Evolutionary conservation across 257 asterid species (phyloP), one percentile per base, ranked within the genome.

Genomic region (Lavandula angustifolia): DNA sequence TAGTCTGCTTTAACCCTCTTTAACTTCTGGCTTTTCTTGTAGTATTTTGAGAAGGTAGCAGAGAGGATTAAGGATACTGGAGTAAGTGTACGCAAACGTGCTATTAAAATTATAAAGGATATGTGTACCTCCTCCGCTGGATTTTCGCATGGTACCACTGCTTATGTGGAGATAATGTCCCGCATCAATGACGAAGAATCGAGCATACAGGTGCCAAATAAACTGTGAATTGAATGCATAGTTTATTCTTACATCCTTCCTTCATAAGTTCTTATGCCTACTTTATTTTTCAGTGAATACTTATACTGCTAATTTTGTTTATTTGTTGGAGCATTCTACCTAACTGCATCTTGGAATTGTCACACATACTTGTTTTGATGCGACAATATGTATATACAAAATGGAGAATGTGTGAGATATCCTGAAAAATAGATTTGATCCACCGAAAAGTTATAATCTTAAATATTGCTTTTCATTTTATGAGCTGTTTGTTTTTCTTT

Each of bases 61-160:
- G 99, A 94, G 81, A 85, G 96, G 78, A 86, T 82, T 66, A 94
- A 87, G 86, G 99, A 94, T 76, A 90, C 96, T 54, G 99, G 99
- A 76, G 95, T 94, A 47, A 94, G 99, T 74, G 99, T 94, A 55
- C 88, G 99, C 73, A 94, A 90, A 79, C 96, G 99, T 56, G 95
- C 99, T 59, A 94, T 94, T 73, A 94, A 75, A 78, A 94, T 94
- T 73, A 90, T 90, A 68, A 83, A 81, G 82, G 99, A 94, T 72
- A 90, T 94, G 96, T 94, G 95, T 78, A 82, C 87, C 64, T 86
- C 99, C 61, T 85, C 76, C 68, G 62, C 84, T 9, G 87, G 77
- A 62, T 87, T 94, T 75, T 9, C 96, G 42, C 95, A 79, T 49
- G 81, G 80, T 55, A 73, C 95, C 34, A 52, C 79, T 76, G 99